Conservation (phyloP, 2,329 filamentous ascomycete species). For the Diaporthe batatas region DNA sequence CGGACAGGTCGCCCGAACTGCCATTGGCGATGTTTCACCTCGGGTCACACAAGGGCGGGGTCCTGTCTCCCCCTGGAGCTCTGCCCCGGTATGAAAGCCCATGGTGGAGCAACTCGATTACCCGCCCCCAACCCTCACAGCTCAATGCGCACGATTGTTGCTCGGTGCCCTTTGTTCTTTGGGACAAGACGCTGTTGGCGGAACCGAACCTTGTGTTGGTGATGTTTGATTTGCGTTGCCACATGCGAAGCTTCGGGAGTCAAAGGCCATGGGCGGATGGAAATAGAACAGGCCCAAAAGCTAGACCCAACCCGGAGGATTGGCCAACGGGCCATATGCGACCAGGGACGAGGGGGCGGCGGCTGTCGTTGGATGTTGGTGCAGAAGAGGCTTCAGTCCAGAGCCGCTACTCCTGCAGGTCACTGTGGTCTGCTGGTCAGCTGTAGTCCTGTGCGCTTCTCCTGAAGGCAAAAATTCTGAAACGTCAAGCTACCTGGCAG, state of each 20-base stretch:
- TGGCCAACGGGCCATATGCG: constrained; percentile 8
- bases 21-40: constrained; percentile 42
- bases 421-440: not conserved
- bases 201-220: not conserved
- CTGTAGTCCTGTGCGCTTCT: not conserved
- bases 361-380: constrained; percentile 3
- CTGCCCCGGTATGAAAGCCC: constrained; percentile 19
- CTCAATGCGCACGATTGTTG: constrained; percentile 11
- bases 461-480: constrained; percentile 19
- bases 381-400: constrained; percentile 8
- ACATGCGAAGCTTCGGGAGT: not conserved
- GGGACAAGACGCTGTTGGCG: not conserved
- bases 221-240: not conserved
- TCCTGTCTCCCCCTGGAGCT: constrained; percentile 30
- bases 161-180: constrained; percentile 21
- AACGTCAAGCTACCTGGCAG: constrained; percentile 20
- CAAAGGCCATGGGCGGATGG: not conserved
- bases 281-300: constrained; percentile 37
- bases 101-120: constrained; percentile 24
- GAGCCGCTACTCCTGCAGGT: constrained; percentile 17
- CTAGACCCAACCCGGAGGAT: constrained; percentile 18
- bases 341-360: not conserved
- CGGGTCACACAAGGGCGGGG: constrained; percentile 42
- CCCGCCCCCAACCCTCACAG: constrained; percentile 5
- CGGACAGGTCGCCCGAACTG: constrained; percentile 34